Conservation (phyloP, 345 rosid genomes). For the Salix dunnii region DNA sequence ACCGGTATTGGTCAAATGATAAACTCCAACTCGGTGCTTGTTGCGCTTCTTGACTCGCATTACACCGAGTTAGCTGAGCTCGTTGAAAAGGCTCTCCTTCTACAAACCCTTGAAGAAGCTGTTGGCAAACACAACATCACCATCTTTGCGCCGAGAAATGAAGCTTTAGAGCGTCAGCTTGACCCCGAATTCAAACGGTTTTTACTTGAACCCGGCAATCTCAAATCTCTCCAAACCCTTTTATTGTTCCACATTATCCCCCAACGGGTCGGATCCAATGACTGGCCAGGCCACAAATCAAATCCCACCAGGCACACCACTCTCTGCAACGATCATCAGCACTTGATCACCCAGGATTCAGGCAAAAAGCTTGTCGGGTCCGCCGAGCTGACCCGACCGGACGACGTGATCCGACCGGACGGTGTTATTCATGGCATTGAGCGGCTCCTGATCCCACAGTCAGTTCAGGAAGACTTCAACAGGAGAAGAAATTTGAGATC, state of each 20-base stretch:
- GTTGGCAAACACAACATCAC: conserved; percentile 32
- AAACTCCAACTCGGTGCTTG: conserved; percentile 32
- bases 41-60: conserved; percentile 35
- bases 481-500: conserved; percentile 57
- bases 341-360: conserved; percentile 33
- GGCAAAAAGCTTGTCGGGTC: conserved; percentile 44
- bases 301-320: conserved; percentile 41
- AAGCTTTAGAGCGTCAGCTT: conserved; percentile 29
- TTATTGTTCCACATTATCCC: conserved; percentile 32
- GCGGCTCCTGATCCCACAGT: conserved; percentile 58
- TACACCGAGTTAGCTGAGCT: conserved; percentile 37
- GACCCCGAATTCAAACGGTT: conserved; percentile 36
- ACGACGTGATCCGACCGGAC: conserved; percentile 63
- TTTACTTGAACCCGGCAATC: conserved; percentile 34
- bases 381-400: conserved; percentile 46
- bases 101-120: conserved; percentile 30
- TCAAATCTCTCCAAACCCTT: conserved; percentile 32
- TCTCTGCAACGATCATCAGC: conserved; percentile 49
- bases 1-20: neutral
- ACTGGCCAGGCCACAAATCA: conserved; percentile 19
- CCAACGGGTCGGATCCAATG: conserved; percentile 17
- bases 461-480: conserved; percentile 71
- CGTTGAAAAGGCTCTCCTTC: conserved; percentile 34
- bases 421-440: conserved; percentile 75
- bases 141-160: conserved; percentile 33